Conservation (phyloP, 345 rosid genomes). For the Syzygium grande region DNA sequence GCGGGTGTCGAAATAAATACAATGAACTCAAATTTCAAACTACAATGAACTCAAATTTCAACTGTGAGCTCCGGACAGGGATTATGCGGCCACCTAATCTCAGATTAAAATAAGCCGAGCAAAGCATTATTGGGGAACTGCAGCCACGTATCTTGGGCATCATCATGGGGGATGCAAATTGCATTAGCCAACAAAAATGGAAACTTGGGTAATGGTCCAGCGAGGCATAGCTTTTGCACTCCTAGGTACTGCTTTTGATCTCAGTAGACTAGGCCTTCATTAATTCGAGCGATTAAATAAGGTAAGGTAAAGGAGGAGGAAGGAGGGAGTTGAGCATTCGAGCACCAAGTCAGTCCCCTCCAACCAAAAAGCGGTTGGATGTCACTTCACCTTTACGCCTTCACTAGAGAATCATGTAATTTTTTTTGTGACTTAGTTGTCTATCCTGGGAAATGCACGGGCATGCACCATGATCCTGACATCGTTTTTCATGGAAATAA, state of each 20-base stretch:
- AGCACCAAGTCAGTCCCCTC: not conserved
- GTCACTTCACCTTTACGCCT: not conserved
- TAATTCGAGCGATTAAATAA: not conserved
- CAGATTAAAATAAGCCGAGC: not conserved
- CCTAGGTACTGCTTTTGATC: not conserved
- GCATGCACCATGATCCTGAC: not conserved
- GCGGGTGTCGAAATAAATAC: not conserved
- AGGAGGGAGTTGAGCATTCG: not conserved
- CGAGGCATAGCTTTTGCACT: not conserved
- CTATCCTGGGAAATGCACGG: not conserved
- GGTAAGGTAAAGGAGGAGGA: not conserved
- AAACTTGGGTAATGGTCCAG: conserved; percentile 1
- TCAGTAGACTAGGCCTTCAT: not conserved
- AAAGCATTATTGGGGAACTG: not conserved
- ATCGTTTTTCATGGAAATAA: not conserved
- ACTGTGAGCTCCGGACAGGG: not conserved
- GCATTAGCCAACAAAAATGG: not conserved
- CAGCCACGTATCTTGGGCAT: not conserved
- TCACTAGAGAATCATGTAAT: not conserved
- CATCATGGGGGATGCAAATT: not conserved
- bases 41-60: not conserved
- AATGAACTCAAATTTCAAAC: not conserved
- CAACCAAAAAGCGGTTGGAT: not conserved
- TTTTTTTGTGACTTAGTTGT: not conserved
- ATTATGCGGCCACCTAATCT: not conserved